Evolutionary conservation across 495 filamentous ascomycete genomes (phyloP).

Genomic region (Terfezia claveryi): DNA sequence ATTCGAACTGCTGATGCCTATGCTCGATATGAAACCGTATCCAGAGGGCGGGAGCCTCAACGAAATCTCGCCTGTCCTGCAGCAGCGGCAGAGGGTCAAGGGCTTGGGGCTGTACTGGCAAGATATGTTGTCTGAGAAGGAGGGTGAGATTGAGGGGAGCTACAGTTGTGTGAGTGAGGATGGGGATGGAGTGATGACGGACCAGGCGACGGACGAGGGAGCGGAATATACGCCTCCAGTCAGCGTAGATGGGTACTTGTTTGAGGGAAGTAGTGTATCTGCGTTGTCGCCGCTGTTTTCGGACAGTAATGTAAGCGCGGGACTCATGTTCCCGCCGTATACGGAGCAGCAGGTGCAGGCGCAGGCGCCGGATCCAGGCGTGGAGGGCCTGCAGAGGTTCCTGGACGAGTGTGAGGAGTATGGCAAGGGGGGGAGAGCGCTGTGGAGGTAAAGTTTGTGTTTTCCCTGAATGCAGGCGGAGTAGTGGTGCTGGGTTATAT

Average conservation of each 20-base stretch:
- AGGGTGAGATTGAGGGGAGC: no score
- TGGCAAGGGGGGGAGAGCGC: no score
- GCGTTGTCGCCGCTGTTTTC: no score
- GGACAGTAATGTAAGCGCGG: no score
- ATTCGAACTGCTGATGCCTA: not conserved
- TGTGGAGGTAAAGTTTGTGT: no score
- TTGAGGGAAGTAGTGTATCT: conserved; percentile 11
- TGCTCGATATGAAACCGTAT: not conserved
- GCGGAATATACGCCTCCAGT: not conserved
- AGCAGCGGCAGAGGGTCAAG: not conserved
- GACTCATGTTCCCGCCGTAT: no score
- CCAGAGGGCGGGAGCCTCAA: not conserved
- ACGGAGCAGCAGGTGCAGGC: no score
- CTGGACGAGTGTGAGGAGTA: no score
- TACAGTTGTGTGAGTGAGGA: not conserved
- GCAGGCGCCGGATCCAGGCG: no score
- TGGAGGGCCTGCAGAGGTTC: no score
- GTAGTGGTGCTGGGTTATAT: no score
- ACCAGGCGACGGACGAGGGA: not conserved
- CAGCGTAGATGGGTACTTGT: conserved; percentile 18
- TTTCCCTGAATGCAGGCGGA: no score
- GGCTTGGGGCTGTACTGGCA: not conserved
- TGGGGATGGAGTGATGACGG: not conserved
- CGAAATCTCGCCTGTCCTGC: not conserved
- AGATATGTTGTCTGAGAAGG: not conserved